Evolutionary conservation across 108 stramenopile genomes (phyloP).

Genomic region (Discostella stelligeroides): DNA sequence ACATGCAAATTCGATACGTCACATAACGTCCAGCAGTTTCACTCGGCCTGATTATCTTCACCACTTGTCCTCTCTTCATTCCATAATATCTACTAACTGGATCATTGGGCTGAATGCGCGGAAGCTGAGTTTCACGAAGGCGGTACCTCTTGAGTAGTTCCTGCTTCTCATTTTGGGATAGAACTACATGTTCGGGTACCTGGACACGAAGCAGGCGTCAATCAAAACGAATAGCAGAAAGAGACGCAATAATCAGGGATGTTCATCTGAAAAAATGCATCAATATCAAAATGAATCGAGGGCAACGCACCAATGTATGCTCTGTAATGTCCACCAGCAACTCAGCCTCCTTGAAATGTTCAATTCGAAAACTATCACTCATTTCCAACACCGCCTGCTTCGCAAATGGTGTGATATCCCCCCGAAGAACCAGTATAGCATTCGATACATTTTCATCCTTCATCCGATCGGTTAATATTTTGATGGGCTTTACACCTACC

Average conservation of each 20-base stretch:
- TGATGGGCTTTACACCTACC: slow-evolving; percentile 93
- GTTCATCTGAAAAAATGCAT: no score
- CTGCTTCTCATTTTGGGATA: slow-evolving; percentile 91
- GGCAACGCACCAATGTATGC: slow-evolving; percentile 81
- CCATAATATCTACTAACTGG: slow-evolving; percentile 99
- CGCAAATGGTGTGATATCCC: slow-evolving; percentile 93
- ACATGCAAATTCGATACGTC: slow-evolving; percentile 98
- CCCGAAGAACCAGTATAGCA: slow-evolving; percentile 90
- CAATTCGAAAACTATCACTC: slow-evolving; percentile 86
- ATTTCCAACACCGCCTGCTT: slow-evolving; percentile 92
- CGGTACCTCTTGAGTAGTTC: slow-evolving; percentile 96
- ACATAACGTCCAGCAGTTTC: slow-evolving; percentile 99
- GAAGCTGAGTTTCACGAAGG: slow-evolving; percentile 96
- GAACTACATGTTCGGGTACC: slow-evolving; percentile 91
- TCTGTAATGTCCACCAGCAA: slow-evolving; percentile 98
- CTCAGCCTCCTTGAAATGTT: slow-evolving; percentile 98
- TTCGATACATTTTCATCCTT: slow-evolving; percentile 77
- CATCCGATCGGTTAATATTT: slow-evolving; percentile 92
- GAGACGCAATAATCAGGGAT: no score
- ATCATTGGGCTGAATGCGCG: slow-evolving; percentile 97
- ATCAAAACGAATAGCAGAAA: no score
- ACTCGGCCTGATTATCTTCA: slow-evolving; percentile 98
- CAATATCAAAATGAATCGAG: no score
- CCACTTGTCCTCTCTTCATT: slow-evolving; percentile 96
- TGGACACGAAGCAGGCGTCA: neutral